Base-by-base conservation (phyloP, 352 stramenopile species). In the Globisporangium spiculum region DNA sequence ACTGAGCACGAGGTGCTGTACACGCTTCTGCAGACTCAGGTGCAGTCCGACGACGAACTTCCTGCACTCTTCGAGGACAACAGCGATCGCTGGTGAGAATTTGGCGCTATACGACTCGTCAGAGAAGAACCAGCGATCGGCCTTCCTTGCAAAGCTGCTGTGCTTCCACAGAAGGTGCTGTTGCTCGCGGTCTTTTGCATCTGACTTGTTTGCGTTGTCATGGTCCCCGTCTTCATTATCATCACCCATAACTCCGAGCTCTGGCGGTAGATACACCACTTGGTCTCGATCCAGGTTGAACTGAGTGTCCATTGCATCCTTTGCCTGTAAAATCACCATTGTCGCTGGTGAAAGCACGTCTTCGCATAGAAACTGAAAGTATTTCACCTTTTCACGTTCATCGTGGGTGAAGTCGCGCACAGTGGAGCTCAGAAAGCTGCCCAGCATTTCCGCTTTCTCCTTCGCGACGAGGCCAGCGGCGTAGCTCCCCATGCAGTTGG, bases 261-360 rank as follows among this genome's bases (percentile, higher is more conserved):
- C 22, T 10, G 54, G 26, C 6, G 54, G 54, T 26, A 60, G 18
- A 20, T n/a, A 20, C 26, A 44, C 8, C 54, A 44, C 54, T 60
- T 41, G 18, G 54, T 36, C 30, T 41, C 54, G 54, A 14, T 60
- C 54, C 27, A 60, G 10, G 32, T 60, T 60, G 26, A 60, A 60
- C 54, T 14, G 22, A 41, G 9, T 26, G 54, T 26, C 14, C 5
- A 10, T 14, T 14, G 14, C 16, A 4, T 60, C 54, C 41, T 24
- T n/a, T 2, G 20, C 14, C 8, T 32, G 54, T 20, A 60, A 36
- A 20, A 60, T 4, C 54, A 26, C 54, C 9, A 10, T 60, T 30
- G 54, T 60, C 20, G 24, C 26, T 24, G 30, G 22, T 1, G 54
- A 60, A 18, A 60, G 54, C 26, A 60, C 54, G 16, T 60, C 54